These are phyloP conservation scores for Conticribra weissflogii DNA, from an alignment of 108 stramenopile species.

Conservation along the genomic window DNA sequence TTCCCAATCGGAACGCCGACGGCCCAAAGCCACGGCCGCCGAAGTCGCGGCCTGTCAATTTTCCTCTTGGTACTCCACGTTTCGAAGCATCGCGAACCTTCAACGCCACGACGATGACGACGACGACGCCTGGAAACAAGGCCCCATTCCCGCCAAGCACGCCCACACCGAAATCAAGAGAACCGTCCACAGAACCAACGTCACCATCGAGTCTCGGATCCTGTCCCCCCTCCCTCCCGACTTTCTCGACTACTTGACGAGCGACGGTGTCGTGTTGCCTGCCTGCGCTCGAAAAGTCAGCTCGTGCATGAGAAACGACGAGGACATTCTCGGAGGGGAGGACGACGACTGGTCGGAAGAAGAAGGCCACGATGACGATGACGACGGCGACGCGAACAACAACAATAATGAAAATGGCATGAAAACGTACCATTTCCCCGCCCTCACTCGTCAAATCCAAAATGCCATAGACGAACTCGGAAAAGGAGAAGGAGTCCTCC, in stretches of 20 bases:
- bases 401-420: conserved; percentile 22
- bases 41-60: conserved; percentile 54
- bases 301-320: conserved; percentile 53
- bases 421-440: conserved; percentile 36
- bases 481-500: conserved; percentile 62
- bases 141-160: neutral
- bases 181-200: conserved; percentile 45
- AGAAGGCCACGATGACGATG: conserved; percentile 18
- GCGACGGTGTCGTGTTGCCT: conserved; percentile 87
- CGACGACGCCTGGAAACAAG: neutral
- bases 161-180: neutral
- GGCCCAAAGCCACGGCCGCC: conserved; percentile 22
- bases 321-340: conserved; percentile 43
- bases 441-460: conserved; percentile 42
- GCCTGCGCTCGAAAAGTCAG: conserved; percentile 62
- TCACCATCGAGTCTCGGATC: conserved; percentile 68
- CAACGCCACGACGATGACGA: neutral
- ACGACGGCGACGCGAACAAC: conserved; percentile 11
- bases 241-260: conserved; percentile 77
- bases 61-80: conserved; percentile 50
- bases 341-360: conserved; percentile 21
- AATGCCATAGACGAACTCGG: conserved; percentile 27
- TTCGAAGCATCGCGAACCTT: conserved; percentile 38
- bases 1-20: no score
- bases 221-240: conserved; percentile 61